phyloP scores from a whole-genome alignment of 371 early-diverging fungal species.

The Mucor lusitanicus region DNA sequence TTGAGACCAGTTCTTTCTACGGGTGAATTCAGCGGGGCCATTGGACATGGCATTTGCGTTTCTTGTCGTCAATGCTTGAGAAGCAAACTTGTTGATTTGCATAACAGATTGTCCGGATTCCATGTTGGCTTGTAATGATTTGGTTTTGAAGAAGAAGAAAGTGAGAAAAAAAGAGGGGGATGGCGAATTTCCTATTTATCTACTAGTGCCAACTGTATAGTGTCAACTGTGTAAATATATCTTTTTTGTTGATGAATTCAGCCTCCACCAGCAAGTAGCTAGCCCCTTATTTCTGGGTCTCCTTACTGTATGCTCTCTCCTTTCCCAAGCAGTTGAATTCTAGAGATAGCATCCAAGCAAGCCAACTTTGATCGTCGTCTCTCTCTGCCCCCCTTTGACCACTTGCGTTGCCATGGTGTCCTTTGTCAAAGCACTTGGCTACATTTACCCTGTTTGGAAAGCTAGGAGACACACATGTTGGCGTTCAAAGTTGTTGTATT shows the following conservation, averaged over 20 bases:
- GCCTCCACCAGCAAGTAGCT: not conserved
- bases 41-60: not conserved
- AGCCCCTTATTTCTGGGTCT: not conserved
- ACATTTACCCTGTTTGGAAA: not conserved
- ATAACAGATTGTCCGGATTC: conserved; percentile 20
- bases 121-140: conserved; percentile 9
- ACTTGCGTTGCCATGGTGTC: not conserved
- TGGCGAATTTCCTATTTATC: not conserved
- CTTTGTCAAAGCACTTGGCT: conserved; percentile 6
- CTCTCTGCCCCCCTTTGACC: not conserved
- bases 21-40: conserved; percentile 41
- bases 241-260: not conserved
- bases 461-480: not conserved
- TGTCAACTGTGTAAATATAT: not conserved
- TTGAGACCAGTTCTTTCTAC: conserved; percentile 50
- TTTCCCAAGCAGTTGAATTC: not conserved
- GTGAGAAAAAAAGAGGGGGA: not conserved
- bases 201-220: conserved; percentile 2
- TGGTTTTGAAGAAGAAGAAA: not conserved
- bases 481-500: not conserved
- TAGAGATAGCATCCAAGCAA: not conserved
- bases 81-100: conserved; percentile 21
- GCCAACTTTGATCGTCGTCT: not conserved
- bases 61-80: conserved; percentile 19
- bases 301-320: not conserved